phyloP scores from a whole-genome alignment of 345 rosid species.

The Brassica juncea region DNA sequence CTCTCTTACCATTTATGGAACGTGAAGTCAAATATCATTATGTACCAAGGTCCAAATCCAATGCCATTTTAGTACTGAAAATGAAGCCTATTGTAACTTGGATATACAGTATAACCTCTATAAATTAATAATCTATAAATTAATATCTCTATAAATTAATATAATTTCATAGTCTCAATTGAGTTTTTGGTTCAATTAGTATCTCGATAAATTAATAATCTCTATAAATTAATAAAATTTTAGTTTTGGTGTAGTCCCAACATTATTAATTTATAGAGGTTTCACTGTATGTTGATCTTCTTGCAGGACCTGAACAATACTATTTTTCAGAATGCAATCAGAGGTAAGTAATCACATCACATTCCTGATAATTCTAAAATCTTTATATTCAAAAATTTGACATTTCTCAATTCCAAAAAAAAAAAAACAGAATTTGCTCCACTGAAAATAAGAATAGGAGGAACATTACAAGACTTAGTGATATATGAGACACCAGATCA shows the following conservation, averaged over 20 bases:
- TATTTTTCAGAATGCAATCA: slow-evolving; percentile 59
- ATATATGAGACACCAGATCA: slow-evolving; percentile 46
- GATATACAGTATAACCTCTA: too few species aligned
- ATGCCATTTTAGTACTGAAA: background rate
- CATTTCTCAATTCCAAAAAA: background rate
- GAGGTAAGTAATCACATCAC: slow-evolving; percentile 43
- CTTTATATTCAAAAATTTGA: background rate
- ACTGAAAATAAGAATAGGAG: slow-evolving; percentile 76
- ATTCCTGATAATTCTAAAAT: background rate
- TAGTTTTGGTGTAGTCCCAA: too few species aligned
- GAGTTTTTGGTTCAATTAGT: too few species aligned
- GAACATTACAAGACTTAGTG: slow-evolving; percentile 67
- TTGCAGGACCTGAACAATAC: slow-evolving; percentile 63
- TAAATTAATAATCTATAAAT: too few species aligned
- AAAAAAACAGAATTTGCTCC: slow-evolving; percentile 67
- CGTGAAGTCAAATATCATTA: background rate
- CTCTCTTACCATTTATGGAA: slow-evolving; percentile 12
- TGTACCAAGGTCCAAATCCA: background rate
- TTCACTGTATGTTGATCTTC: slow-evolving; percentile 19
- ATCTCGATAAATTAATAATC: too few species aligned
- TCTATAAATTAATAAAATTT: too few species aligned
- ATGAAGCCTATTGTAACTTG: slow-evolving; percentile 6
- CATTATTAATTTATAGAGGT: too few species aligned
- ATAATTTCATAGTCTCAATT: too few species aligned
- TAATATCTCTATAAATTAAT: too few species aligned